A percentile compares a stretch with the other conserved stretches of the same genome.
Evolutionary conservation across 2,329 filamentous ascomycete species (phyloP).

Genomic region (Lecanicillium sp.): DNA sequence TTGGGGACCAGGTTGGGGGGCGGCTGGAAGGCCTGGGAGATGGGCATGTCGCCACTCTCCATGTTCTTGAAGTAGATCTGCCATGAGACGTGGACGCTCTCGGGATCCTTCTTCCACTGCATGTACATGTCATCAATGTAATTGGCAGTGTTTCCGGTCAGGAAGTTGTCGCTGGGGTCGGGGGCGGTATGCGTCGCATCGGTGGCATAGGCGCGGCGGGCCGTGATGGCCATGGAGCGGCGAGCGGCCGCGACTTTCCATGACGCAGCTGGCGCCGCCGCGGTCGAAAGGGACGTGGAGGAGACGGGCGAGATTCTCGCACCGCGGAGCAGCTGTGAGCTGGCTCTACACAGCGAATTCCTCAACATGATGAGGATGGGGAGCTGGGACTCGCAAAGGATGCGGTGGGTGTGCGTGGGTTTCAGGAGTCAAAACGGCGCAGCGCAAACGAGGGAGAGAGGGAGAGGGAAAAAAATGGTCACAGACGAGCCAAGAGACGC

Average conservation of each 20-base stretch:
- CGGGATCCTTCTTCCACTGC: slow-evolving; percentile 90
- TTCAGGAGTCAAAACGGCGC: slow-evolving; percentile 7
- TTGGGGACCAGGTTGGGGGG: slow-evolving; percentile 85
- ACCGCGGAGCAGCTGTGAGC: slow-evolving; percentile 52
- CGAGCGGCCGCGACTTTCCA: slow-evolving; percentile 38
- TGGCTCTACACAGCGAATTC: slow-evolving; percentile 57
- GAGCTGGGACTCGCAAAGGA: slow-evolving; percentile 8
- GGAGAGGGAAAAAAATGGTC: slow-evolving; percentile 12
- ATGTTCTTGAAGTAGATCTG: slow-evolving; percentile 99
- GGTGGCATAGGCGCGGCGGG: slow-evolving; percentile 47
- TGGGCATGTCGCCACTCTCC: slow-evolving; percentile 96
- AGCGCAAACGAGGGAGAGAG: slow-evolving; percentile 3
- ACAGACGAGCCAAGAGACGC: slow-evolving; percentile 18
- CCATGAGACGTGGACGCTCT: slow-evolving; percentile 95
- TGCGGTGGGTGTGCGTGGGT: too few species aligned
- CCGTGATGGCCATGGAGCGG: slow-evolving; percentile 40
- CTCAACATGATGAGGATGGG: slow-evolving; percentile 58
- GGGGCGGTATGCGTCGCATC: slow-evolving; percentile 45
- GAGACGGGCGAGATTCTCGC: slow-evolving; percentile 40
- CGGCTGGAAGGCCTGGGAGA: slow-evolving; percentile 93
- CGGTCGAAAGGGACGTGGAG: slow-evolving; percentile 36
- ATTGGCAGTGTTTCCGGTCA: slow-evolving; percentile 93
- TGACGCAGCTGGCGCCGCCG: slow-evolving; percentile 31
- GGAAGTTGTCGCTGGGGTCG: slow-evolving; percentile 91
- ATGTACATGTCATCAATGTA: slow-evolving; percentile 99